A percentile compares a stretch with the other conserved stretches of the same genome.
Conservation (phyloP, 345 rosid species). For the Moricandia moricandioides region DNA sequence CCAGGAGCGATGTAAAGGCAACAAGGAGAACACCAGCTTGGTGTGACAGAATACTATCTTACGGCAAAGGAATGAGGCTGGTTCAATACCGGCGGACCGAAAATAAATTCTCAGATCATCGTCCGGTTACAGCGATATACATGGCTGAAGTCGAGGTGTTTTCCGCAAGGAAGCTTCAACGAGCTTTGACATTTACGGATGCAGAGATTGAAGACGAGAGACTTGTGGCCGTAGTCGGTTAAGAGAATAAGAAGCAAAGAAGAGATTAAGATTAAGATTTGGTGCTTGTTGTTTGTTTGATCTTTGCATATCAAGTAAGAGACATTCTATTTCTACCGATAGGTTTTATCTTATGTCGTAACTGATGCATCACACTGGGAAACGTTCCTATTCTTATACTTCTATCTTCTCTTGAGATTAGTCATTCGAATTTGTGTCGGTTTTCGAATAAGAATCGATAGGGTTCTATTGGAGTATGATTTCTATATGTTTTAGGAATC, state of each 20-base stretch:
- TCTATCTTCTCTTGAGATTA: background rate
- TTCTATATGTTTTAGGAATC: no score
- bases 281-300: slow-evolving; percentile 19
- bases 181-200: slow-evolving; percentile 78
- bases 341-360: slow-evolving; percentile 26
- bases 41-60: slow-evolving; percentile 87
- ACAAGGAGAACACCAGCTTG: slow-evolving; percentile 83
- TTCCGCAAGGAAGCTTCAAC: slow-evolving; percentile 70
- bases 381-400: slow-evolving; percentile 10
- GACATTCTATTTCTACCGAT: slow-evolving; percentile 25
- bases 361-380: slow-evolving; percentile 34
- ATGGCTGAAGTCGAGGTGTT: slow-evolving; percentile 87
- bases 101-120: slow-evolving; percentile 82
- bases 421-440: background rate
- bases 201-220: slow-evolving; percentile 76
- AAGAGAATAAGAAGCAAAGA: background rate
- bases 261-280: background rate
- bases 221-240: slow-evolving; percentile 26
- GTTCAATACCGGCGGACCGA: slow-evolving; percentile 69
- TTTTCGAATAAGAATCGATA: background rate
- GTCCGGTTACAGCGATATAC: slow-evolving; percentile 85
- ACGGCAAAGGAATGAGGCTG: slow-evolving; percentile 79
- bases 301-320: slow-evolving; percentile 40
- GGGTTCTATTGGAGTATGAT: no score
- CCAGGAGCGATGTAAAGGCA: slow-evolving; percentile 61